phyloP scores from a whole-genome alignment of 1,139 yeast species.

The Saccharomyces pastorianus region DNA sequence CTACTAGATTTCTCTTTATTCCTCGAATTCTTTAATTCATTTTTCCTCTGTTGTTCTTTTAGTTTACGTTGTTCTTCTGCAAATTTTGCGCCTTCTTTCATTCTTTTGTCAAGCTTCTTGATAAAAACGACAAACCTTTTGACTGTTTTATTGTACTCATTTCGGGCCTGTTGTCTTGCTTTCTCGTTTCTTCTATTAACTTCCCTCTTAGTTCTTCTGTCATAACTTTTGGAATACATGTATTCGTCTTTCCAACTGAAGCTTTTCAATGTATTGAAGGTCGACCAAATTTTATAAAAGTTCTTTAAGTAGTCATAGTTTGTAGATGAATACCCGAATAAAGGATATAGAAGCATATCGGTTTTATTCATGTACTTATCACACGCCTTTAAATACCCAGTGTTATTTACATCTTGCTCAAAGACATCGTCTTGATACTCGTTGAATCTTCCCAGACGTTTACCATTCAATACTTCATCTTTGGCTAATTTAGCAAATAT shows the following conservation, averaged over 20 bases:
- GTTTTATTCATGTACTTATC: slow-evolving; percentile 14
- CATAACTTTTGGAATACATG: slow-evolving; percentile 74
- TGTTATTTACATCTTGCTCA: slow-evolving; percentile 25
- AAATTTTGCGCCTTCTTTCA: slow-evolving; percentile 49
- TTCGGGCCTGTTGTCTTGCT: slow-evolving; percentile 65
- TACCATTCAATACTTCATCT: slow-evolving; percentile 75
- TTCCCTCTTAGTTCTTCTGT: slow-evolving; percentile 76
- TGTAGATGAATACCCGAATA: slow-evolving; percentile 61
- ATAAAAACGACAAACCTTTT: slow-evolving; percentile 63
- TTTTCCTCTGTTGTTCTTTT: slow-evolving; percentile 45
- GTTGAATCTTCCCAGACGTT: slow-evolving; percentile 47
- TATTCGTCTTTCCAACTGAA: slow-evolving; percentile 88
- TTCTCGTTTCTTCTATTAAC: slow-evolving; percentile 89
- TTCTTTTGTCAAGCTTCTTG: slow-evolving; percentile 74
- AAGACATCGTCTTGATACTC: slow-evolving; percentile 45
- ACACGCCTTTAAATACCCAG: slow-evolving; percentile 24
- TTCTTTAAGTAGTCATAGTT: slow-evolving; percentile 52
- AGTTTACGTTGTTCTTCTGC: slow-evolving; percentile 46
- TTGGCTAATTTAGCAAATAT: slow-evolving; percentile 68
- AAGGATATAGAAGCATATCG: slow-evolving; percentile 47
- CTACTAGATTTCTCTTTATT: neutral
- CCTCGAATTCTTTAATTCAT: slow-evolving; percentile 7
- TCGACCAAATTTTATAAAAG: slow-evolving; percentile 71
- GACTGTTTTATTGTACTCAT: slow-evolving; percentile 79
- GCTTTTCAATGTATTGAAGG: slow-evolving; percentile 64